Base-by-base conservation (phyloP, 306 rosid genomes). In the Rosa multiflora region DNA sequence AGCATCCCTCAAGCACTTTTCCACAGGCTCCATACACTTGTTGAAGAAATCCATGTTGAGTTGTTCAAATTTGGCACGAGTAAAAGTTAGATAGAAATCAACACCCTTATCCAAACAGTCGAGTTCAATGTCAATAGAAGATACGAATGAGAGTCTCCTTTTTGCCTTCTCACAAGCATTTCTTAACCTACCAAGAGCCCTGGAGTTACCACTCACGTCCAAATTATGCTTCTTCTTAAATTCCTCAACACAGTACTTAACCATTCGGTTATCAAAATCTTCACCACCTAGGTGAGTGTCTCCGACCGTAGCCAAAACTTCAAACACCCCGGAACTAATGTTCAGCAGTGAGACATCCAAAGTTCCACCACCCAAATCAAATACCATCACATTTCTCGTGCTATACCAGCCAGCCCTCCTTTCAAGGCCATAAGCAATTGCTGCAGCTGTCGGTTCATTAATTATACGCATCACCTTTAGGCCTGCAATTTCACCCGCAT, bases 361-460 rank as follows among this genome's bases (percentile, higher is more conserved):
- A 58, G 64, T 58, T n/a, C 64, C 64, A 58, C 32, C 64, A n/a
- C 64, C 64, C 64, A 58, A n/a, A 9, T 58, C 64, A 58, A 21
- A 23, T 59, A 59, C 12, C 66, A 59, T 23, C 37, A 59, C 66
- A 59, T 55, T 55, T 55, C 62, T 20, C 62, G 7, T 55, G 62
- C 26, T 18, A 55, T 59, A 59, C 66, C 66, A 59, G 4, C 35
- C 66, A 10, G 37, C 37, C 35, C 14, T 59, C 35, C 23, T 23
- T 10, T 59, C 66, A 59, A 59, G 35, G 13, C 66, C 66, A 23
- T 59, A 59, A 3, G 66, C 66, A 59, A 59, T 59, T 10, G 66
- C 66, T 3, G 15, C 66, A 21, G 37, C 66, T 59, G 66, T 59
- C 4, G 66, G 66, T 23, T 59, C 66, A 10, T 23, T 59, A 23